These are phyloP conservation scores for Agroathelia rolfsii DNA, from an alignment of 1,284 basidiomycete genomes.

Conservation along the genomic window DNA sequence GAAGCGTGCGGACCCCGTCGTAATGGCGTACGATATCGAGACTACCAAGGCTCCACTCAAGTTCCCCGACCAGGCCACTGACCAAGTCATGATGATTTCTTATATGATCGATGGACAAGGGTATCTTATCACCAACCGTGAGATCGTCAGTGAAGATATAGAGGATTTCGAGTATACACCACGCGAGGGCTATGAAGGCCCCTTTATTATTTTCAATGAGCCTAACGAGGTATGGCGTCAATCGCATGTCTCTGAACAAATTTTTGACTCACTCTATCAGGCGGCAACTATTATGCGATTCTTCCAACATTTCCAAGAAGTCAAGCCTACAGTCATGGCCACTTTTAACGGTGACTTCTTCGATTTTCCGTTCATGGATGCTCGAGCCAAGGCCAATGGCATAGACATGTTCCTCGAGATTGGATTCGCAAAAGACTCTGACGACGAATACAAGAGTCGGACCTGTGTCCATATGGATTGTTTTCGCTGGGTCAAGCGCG, in stretches of 20 bases:
- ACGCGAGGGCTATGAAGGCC: conserved; percentile 95
- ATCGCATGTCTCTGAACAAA: neutral
- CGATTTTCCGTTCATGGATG: conserved; percentile 98
- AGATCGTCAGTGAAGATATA: conserved; percentile 96
- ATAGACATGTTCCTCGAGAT: conserved; percentile 96
- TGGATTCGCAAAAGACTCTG: conserved; percentile 85
- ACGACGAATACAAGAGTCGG: conserved; percentile 93
- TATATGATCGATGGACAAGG: conserved; percentile 97
- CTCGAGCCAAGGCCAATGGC: conserved; percentile 79
- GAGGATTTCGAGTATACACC: conserved; percentile 99
- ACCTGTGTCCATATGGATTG: conserved; percentile 98
- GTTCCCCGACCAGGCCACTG: conserved; percentile 92
- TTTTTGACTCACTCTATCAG: conserved; percentile 26
- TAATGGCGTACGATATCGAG: conserved; percentile 99
- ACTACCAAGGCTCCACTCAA: conserved; percentile 98
- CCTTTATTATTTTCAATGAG: conserved; percentile 95
- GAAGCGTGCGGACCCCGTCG: conserved; percentile 97
- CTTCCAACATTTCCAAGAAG: conserved; percentile 89
- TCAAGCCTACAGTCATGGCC: conserved; percentile 93
- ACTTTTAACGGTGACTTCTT: conserved; percentile 99
- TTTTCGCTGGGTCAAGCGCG: conserved; percentile 99
- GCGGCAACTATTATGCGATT: conserved; percentile 76
- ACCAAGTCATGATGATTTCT: conserved; percentile 99
- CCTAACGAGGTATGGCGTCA: conserved; percentile 65
- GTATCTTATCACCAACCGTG: conserved; percentile 94